Base-by-base conservation (phyloP, 345 rosid genomes). In the Stellera chamaejasme region DNA sequence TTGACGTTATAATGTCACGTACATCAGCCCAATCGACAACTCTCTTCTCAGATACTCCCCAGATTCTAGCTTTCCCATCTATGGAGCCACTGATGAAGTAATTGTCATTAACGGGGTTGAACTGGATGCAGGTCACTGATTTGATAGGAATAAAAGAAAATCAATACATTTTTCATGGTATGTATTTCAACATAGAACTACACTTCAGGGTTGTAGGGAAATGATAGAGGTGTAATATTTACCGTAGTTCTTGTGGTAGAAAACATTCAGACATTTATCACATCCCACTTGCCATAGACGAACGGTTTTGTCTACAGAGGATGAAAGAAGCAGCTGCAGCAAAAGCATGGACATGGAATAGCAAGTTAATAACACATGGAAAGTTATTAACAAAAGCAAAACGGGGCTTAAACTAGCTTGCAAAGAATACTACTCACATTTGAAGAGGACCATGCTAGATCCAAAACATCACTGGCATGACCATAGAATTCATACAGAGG, bases 21-120 rank as follows among this genome's bases (percentile, higher is more conserved):
- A 67, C 76, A n/a, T 88, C 86, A 1, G 73, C 76, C 99, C 99
- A 92, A 68, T 81, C 78, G 15, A 88, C 79, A 48, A 92, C 97
- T 73, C 82, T 76, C 55, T 72, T 60, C 72, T 84, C 81, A 8
- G 69, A 58, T 3, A 82, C 76, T 11, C 94, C 88, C 99, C 99
- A 92, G 27, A 92, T 75, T 61, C 99, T 80, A 56, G 81, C 97
- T 76, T 86, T 92, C 48, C 99, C 99, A 70, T 92, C 99, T 13
- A 88, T 81, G 2, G 89, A 92, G 58, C 99, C 97, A 45, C 89
- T 88, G 69, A 84, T 56, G 76, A 92, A 92, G 75, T 74, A 61
- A 62, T 79, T 80, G 50, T 88, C 78, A 54, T 86, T 67, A 28
- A 62, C 52, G 16, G 99, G 97, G 73, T 82, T 78, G 77, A 92